phyloP scores from a whole-genome alignment of 1,284 basidiomycete genomes.

The Marasmius fiardii region DNA sequence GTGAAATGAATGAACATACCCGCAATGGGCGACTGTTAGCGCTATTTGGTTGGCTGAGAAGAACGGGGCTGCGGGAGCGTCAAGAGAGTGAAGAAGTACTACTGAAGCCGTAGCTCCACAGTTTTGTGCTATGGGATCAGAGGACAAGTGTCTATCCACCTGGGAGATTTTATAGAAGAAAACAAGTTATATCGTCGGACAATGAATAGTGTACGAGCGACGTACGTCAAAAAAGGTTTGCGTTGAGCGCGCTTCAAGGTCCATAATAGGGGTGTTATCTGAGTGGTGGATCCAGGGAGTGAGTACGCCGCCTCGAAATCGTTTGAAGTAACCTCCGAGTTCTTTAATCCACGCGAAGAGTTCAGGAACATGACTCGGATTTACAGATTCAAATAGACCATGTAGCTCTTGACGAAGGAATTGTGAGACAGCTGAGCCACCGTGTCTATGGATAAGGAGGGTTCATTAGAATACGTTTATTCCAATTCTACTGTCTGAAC shows the following conservation, averaged over 20 bases:
- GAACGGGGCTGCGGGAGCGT: slow-evolving; percentile 72
- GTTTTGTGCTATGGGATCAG: slow-evolving; percentile 56
- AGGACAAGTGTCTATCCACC: slow-evolving; percentile 63
- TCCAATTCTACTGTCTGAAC: slow-evolving; percentile 19
- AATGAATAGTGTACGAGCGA: slow-evolving; percentile 8
- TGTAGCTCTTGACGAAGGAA: slow-evolving; percentile 82
- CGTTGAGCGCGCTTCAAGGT: slow-evolving; percentile 81
- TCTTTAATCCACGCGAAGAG: slow-evolving; percentile 76
- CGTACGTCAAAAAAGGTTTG: slow-evolving; percentile 82
- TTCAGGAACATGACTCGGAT: slow-evolving; percentile 67
- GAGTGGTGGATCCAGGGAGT: slow-evolving; percentile 58
- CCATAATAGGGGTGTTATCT: slow-evolving; percentile 49
- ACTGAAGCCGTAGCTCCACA: slow-evolving; percentile 92
- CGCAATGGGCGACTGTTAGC: slow-evolving; percentile 90
- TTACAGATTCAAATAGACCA: slow-evolving; percentile 72
- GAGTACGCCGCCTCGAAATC: slow-evolving; percentile 79
- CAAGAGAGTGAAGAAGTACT: slow-evolving; percentile 83
- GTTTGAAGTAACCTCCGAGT: slow-evolving; percentile 84
- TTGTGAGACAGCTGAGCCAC: slow-evolving; percentile 72
- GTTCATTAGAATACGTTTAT: slow-evolving; percentile 3
- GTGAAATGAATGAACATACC: slow-evolving; percentile 51
- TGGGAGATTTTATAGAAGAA: slow-evolving; percentile 20
- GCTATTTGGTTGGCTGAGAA: slow-evolving; percentile 69
- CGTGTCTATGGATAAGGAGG: slow-evolving; percentile 50
- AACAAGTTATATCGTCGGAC: slow-evolving; percentile 2